These are phyloP conservation scores for Tulasnella sp. DNA, from an alignment of 768 basidiomycete species.

Conservation along the genomic window DNA sequence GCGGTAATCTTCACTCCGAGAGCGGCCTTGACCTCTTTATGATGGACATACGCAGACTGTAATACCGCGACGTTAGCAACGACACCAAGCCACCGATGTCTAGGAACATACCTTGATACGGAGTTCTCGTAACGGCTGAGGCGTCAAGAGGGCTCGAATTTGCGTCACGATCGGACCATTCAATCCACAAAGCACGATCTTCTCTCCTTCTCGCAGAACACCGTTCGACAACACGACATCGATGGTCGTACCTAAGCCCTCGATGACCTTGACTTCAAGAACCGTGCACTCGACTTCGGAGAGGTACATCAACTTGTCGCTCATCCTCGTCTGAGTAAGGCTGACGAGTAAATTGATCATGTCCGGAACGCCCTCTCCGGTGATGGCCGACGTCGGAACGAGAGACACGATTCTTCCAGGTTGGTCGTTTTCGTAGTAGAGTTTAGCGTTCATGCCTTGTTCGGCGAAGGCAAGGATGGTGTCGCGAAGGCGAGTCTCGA, in stretches of 20 bases:
- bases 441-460: constrained; percentile 86
- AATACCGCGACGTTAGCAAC: neutral
- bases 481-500: constrained; percentile 74
- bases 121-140: constrained; percentile 89
- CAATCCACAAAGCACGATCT: constrained; percentile 89
- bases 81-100: neutral
- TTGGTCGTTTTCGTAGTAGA: constrained; percentile 97
- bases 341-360: constrained; percentile 99
- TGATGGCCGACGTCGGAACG: constrained; percentile 95
- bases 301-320: constrained; percentile 93
- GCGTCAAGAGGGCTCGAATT: constrained; percentile 85
- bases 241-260: constrained; percentile 95
- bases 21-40: constrained; percentile 94
- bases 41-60: constrained; percentile 91
- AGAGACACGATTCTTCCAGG: constrained; percentile 89
- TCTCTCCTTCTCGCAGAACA: constrained; percentile 81
- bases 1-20: constrained; percentile 93
- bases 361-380: constrained; percentile 96
- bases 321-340: constrained; percentile 96
- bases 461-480: constrained; percentile 94
- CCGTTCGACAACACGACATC: constrained; percentile 96
- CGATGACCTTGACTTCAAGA: constrained; percentile 96
- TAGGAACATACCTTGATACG: constrained; percentile 67
- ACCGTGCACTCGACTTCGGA: constrained; percentile 96
- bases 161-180: constrained; percentile 97